Conservation (phyloP, 495 filamentous ascomycete genomes). For the Parathielavia hyrcaniae region DNA sequence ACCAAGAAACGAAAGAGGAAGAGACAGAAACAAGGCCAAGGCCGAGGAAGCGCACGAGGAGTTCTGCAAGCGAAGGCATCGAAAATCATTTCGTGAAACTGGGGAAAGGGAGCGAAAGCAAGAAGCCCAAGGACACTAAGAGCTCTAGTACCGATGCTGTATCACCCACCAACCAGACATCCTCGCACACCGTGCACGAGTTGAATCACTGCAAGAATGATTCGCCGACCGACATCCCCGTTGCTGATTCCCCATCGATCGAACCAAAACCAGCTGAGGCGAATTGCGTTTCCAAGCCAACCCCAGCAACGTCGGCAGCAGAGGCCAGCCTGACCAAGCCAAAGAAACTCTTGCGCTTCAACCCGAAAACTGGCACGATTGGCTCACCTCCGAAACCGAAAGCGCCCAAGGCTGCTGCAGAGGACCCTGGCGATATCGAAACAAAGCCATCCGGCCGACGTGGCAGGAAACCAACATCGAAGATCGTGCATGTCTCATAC, state of each 20-base stretch:
- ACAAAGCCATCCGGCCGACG: conserved; percentile 7
- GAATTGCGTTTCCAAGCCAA: not conserved
- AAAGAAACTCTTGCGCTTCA: conserved; percentile 44
- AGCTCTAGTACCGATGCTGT: not conserved
- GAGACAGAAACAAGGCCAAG: conserved; percentile 14
- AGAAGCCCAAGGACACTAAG: not conserved
- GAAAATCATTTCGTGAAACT: conserved; percentile 17
- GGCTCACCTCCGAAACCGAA: conserved; percentile 47
- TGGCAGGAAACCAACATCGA: conserved; percentile 17
- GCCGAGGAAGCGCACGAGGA: conserved; percentile 18
- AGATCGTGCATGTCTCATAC: conserved; percentile 34
- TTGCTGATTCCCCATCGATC: not conserved
- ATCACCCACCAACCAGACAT: not conserved
- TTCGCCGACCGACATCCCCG: not conserved
- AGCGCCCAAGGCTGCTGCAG: not conserved
- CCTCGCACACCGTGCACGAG: not conserved
- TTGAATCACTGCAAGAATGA: not conserved
- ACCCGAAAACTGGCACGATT: conserved; percentile 49
- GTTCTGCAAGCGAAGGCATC: conserved; percentile 18
- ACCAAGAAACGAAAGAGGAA: conserved; percentile 18
- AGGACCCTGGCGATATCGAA: not conserved
- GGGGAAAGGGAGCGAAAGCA: conserved; percentile 4
- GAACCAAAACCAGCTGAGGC: not conserved
- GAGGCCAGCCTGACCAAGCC: conserved; percentile 25
- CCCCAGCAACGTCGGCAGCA: not conserved